Evolutionary conservation across 768 basidiomycete species (phyloP).

Genomic region (Crepidotus variabilis): DNA sequence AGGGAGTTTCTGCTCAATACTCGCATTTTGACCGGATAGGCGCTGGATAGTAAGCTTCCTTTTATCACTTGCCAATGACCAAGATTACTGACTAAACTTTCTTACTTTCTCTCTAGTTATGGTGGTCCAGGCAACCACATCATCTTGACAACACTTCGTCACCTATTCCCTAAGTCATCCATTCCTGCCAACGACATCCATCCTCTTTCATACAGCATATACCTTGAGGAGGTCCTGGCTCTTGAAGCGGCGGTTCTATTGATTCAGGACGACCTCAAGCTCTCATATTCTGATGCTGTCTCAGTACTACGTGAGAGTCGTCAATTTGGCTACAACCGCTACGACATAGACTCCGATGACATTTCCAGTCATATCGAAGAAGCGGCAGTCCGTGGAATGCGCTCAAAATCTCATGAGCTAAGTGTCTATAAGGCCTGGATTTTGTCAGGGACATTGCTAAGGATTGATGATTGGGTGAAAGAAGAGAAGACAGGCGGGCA

Average conservation of each 20-base stretch:
- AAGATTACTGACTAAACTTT: too few species aligned
- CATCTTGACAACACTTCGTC: background rate
- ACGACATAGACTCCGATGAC: background rate
- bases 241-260: background rate
- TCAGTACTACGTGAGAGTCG: slow-evolving; percentile 1
- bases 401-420: background rate
- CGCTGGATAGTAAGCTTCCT: background rate
- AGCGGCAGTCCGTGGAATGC: background rate
- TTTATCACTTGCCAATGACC: too few species aligned
- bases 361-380: background rate
- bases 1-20: background rate
- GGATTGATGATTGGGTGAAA: background rate
- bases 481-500: background rate
- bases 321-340: background rate
- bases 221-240: slow-evolving; percentile 1
- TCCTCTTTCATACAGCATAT: background rate
- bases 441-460: background rate
- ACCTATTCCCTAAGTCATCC: slow-evolving; percentile 2
- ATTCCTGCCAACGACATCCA: background rate
- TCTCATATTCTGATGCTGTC: background rate
- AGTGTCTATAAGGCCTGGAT: background rate
- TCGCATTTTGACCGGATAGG: background rate
- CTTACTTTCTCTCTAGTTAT: too few species aligned
- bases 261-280: background rate
- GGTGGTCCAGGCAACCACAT: slow-evolving; percentile 1